Conservation (phyloP, 1,284 basidiomycete genomes). For the Pterulicium gracile region DNA sequence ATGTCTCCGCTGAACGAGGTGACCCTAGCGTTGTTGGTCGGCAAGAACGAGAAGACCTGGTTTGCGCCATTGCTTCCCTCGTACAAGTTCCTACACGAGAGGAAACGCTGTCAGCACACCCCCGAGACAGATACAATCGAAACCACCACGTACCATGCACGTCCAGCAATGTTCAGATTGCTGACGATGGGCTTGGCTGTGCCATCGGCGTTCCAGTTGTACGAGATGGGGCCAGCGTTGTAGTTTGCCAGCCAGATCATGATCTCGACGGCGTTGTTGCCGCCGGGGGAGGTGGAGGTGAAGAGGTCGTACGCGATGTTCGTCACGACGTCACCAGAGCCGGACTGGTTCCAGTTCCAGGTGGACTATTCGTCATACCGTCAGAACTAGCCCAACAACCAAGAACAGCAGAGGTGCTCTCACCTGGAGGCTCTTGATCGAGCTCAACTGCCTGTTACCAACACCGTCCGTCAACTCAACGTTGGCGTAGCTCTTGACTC, state of each 20-base stretch:
- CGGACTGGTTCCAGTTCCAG: conserved; percentile 32
- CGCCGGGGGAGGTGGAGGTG: conserved; percentile 39
- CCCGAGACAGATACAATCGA: conserved; percentile 4
- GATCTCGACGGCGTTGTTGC: conserved; percentile 44
- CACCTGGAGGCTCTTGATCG: conserved; percentile 46
- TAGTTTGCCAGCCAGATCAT: conserved; percentile 60
- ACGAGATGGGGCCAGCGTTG: conserved; percentile 48
- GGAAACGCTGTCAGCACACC: not conserved
- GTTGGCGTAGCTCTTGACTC: conserved; percentile 58
- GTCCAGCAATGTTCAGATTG: conserved; percentile 34
- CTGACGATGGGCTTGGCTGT: conserved; percentile 34
- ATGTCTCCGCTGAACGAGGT: conserved; percentile 45
- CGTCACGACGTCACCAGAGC: conserved; percentile 25
- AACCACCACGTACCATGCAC: conserved; percentile 37
- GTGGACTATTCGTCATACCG: conserved; percentile 21
- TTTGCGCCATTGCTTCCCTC: conserved; percentile 47
- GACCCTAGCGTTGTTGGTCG: conserved; percentile 27
- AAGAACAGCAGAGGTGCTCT: conserved; percentile 10
- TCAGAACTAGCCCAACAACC: not conserved
- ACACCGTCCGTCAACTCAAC: conserved; percentile 40
- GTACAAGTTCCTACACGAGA: conserved; percentile 39
- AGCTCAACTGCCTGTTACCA: conserved; percentile 40
- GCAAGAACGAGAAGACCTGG: conserved; percentile 54
- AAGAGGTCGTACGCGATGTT: conserved; percentile 57
- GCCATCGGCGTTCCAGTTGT: conserved; percentile 32